Evolutionary conservation across 208 protist genomes (phyloP), one percentile per base, ranked within the genome.

Genomic region (Leptomonas pyrrhocoris): DNA sequence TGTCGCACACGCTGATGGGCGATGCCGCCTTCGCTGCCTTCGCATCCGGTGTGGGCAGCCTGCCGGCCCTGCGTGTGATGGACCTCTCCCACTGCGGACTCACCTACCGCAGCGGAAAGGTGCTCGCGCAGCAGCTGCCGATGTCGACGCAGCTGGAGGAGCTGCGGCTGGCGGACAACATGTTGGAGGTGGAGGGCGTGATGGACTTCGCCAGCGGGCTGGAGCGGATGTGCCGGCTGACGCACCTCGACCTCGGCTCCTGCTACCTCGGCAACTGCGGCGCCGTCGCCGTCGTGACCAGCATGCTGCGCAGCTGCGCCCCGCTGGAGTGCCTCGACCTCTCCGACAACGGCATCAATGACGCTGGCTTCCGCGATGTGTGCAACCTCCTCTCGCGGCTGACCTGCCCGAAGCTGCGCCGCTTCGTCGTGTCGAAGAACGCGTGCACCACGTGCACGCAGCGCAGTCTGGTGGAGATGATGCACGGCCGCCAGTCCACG

Each of bases 301-400:
- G 78, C 3, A 42, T 91, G 12, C 57, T 81, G 53, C 67, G 78
- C 18, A 71, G 73, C 70, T 51, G 58, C 40, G 43, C 70, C n/a
- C 83, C 88, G 7, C n/a, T 94, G 21, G 71, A 68, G 40, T 80
- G 86, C 53, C 68, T 94, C 2, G 83, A 90, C 65, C 50, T 94
- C 21, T 85, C 88, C 16, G 72, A 82, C 49, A 94, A 94, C 72
- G 76, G 46, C 54, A 79, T 94, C 65, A 74, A 71, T 31, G 82
- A 93, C 69, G 77, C 54, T 9, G 87, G 86, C 60, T 67, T 88
- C 30, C 55, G 72, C 18, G 63, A 86, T 11, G 73, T 88, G 58
- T 85, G 67, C 61, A 54, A 40, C n/a, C 72, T 70, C n/a, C 60
- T 81, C 15, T 77, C 74, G 30, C 59, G 55, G 4, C 60, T 75